Base-by-base conservation (phyloP, 768 basidiomycete genomes). In the Tulasnella sp. region DNA sequence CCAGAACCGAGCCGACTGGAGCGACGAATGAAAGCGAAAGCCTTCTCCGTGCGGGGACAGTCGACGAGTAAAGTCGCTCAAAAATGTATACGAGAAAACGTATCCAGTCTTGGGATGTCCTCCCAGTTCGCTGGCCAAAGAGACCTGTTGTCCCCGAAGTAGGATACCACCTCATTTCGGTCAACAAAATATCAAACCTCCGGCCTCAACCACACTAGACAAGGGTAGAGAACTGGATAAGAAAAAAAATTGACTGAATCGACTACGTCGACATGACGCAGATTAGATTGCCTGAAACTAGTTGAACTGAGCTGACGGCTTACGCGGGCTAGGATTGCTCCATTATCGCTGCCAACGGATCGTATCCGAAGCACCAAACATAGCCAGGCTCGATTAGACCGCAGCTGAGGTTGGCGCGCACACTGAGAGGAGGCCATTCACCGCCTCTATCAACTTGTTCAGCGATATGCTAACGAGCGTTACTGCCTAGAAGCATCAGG, bases 401-500 rank as follows among this genome's bases (percentile, higher is more conserved):
- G 69, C 69, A 38, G 40, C 69, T 70, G 69, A 70, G 69, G 36
- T 70, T 70, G 40, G 38, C 69, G 69, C 69, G 36, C 69, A 42
- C 40, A 36, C 29, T 22, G 37, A 38, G 69, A 70, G 40, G 69
- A 70, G 58, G 25, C 31, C 58, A 22, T 64, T 64, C 58, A 64
- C 58, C 14, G 58, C 58, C 58, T n/a, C 58, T 64, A 64, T 64
- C 58, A 14, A 25, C 29, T 3, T 14, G 58, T 9, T 5, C 2
- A 64, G 58, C 58, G 58, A 64, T 31, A 64, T 64, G 58, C 58
- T 64, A 34, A 64, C 22, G 58, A 34, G 31, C 58, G 58, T 64
- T 64, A 34, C 58, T 58, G 25, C 12, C 29, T 11, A 64, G 58
- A 64, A 64, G 58, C 58, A 64, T 64, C 22, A 6, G 31, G 31